Conservation (phyloP, 768 basidiomycete genomes). For the Gymnopilus junonius region DNA sequence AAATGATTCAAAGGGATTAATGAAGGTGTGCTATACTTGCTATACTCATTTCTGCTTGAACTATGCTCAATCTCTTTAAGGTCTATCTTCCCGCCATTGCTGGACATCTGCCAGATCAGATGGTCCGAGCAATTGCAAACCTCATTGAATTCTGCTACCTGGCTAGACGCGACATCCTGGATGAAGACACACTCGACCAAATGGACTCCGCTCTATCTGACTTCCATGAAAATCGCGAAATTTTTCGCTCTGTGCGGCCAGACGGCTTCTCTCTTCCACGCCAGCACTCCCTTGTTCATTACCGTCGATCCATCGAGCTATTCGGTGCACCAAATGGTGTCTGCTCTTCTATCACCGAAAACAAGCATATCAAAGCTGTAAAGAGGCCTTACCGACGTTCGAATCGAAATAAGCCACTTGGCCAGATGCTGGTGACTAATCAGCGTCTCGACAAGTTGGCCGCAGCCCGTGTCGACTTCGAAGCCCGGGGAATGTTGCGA, state of each 20-base stretch:
- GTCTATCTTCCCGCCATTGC: constrained; percentile 25
- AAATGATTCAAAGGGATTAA: constrained; percentile 40
- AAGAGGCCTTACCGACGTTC: constrained; percentile 40
- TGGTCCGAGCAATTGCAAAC: constrained; percentile 24
- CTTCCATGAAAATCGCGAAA: constrained; percentile 33
- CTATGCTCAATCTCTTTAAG: constrained; percentile 1
- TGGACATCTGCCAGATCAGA: constrained; percentile 18
- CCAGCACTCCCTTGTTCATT: constrained; percentile 30
- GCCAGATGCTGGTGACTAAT: constrained; percentile 40
- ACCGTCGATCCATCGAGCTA: constrained; percentile 13
- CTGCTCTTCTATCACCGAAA: constrained; percentile 39
- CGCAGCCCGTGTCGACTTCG: constrained; percentile 19
- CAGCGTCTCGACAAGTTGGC: constrained; percentile 33
- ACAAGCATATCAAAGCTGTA: constrained; percentile 35
- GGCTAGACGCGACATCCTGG: constrained; percentile 21
- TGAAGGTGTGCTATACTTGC: constrained; percentile 31
- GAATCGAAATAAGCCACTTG: constrained; percentile 32
- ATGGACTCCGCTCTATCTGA: neutral
- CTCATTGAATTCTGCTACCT: constrained; percentile 40
- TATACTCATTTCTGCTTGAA: neutral
- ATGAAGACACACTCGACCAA: neutral
- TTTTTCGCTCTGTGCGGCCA: constrained; percentile 26
- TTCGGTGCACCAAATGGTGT: constrained; percentile 33
- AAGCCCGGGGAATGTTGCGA: constrained; percentile 18
- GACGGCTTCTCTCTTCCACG: constrained; percentile 24